A percentile compares a stretch with the other conserved stretches of the same genome.
Conservation (phyloP, 345 rosid species). For the Garcia nutans region DNA sequence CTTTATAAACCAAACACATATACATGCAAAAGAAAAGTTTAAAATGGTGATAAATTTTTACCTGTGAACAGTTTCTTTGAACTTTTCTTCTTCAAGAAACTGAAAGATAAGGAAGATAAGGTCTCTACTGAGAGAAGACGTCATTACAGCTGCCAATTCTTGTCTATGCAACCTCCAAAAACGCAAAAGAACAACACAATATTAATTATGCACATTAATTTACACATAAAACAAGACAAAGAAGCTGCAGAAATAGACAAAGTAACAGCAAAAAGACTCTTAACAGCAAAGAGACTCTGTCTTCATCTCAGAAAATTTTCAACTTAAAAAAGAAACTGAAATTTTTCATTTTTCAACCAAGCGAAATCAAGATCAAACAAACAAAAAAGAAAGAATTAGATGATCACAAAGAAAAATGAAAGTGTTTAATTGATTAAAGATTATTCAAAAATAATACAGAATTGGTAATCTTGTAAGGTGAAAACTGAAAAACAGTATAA, state of each 20-base stretch:
- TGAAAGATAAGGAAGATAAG: conserved; percentile 43
- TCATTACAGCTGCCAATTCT: conserved; percentile 23
- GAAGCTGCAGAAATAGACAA: conserved; percentile 2
- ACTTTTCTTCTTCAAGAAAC: conserved; percentile 45
- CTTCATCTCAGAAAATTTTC: not conserved
- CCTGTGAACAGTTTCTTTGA: conserved; percentile 38
- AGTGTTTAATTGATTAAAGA: not conserved
- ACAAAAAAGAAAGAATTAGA: not conserved
- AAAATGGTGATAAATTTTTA: conserved; percentile 13
- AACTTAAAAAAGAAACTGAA: not conserved
- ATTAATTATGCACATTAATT: not conserved
- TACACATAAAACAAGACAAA: not conserved
- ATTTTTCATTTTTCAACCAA: not conserved
- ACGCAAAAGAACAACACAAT: not conserved
- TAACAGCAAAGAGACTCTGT: not conserved
- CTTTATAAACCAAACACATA: not conserved
- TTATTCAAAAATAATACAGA: not conserved
- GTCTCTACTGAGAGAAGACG: conserved; percentile 40
- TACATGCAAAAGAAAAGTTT: not conserved
- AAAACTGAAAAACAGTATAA: not conserved
- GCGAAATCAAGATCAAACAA: not conserved
- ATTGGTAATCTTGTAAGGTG: not conserved
- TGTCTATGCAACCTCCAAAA: conserved; percentile 6
- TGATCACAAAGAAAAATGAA: not conserved
- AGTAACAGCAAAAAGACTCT: not conserved